Evolutionary conservation across 805 yeast species (phyloP), one percentile per base, ranked within the genome.

Genomic region (Barnettozyma vustinii): DNA sequence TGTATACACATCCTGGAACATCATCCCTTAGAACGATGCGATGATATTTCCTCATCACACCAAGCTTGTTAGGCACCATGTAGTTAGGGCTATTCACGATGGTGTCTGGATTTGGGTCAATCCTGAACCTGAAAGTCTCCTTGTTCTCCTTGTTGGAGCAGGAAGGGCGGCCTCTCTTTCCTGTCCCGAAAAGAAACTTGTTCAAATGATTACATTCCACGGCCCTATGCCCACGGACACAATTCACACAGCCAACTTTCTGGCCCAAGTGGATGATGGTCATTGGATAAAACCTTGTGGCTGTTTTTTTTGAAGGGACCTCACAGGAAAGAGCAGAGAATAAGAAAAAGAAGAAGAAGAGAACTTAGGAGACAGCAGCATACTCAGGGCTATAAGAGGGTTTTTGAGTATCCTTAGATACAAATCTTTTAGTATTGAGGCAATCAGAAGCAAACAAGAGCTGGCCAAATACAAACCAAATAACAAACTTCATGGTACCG

Each of bases 161-260:
- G 25, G 78, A 72, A 0, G 97, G 97, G 42, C 98, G 69, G 1
- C 98, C 99, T 51, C 96, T 77, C n/a, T 87, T 79, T 25, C 96
- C 75, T 12, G 92, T 97, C 58, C 89, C 87, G 12, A 91, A 82
- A 37, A 92, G 71, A 21, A 94, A 88, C 42, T 97, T 74, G 46
- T 77, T 73, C 27, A 85, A 79, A 66, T 92, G 99, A 47, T 79
- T 79, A 65, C 99, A 92, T 48, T 84, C 80, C 1, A 92, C 81
- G 1, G 97, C 87, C 37, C 99, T 70, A 61, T 92, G 99, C 16
- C 98, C 98, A 40, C 97, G 72, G 21, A 94, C 88, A 62, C 99
- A 92, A 59, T 83, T 84, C 47, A 79, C 78, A 66, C 97, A 89
- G 3, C 96, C 87, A 63, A 86, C 85, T 59, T 90, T 85, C 57